Conservation (phyloP, 176 grass and related monocot genomes). For the Musa troglodytarum region DNA sequence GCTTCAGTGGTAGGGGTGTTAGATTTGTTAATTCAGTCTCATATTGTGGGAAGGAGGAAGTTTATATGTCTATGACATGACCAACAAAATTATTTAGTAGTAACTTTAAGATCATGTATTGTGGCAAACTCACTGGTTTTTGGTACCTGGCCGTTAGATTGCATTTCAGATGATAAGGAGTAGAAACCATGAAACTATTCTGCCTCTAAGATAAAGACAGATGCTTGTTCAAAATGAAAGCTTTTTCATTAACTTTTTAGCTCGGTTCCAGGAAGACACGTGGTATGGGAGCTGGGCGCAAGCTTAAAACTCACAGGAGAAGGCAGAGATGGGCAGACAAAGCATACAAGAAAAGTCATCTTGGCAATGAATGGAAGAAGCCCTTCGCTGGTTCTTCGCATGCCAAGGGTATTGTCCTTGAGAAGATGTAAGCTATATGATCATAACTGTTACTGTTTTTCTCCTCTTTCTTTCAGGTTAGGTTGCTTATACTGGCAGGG, state of each 20-base stretch:
- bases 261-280: neutral
- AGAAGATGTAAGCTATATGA: constrained; percentile 13
- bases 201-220: too few relatives aligned
- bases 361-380: constrained; percentile 24
- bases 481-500: neutral
- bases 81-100: too few relatives aligned
- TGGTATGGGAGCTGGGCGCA: constrained; percentile 23
- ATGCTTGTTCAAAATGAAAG: too few relatives aligned
- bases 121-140: too few relatives aligned
- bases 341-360: constrained; percentile 26
- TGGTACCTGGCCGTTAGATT: too few relatives aligned
- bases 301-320: constrained; percentile 26
- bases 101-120: too few relatives aligned
- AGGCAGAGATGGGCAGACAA: constrained; percentile 17
- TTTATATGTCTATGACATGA: too few relatives aligned
- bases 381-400: constrained; percentile 19
- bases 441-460: neutral
- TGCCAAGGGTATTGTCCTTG: constrained; percentile 26
- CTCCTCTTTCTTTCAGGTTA: neutral
- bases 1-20: too few relatives aligned
- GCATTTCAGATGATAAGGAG: too few relatives aligned
- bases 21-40: too few relatives aligned
- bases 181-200: too few relatives aligned
- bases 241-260: neutral
- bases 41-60: too few relatives aligned